Evolutionary conservation across 371 early-diverging fungal genomes (phyloP).

Genomic region (Capillidium rhysosporum): DNA sequence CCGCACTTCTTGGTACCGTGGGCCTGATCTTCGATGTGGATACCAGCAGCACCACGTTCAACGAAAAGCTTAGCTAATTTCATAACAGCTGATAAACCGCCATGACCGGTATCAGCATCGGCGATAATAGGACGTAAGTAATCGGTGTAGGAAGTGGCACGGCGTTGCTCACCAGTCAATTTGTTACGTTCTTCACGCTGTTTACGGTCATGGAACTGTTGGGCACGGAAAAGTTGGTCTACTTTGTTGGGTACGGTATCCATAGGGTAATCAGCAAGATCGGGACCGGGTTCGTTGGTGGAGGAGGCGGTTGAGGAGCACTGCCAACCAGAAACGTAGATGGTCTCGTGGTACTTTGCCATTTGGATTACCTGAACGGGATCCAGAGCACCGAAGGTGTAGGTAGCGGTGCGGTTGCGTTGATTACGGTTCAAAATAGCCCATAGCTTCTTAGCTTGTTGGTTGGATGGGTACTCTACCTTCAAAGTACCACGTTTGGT

Average conservation of each 20-base stretch:
- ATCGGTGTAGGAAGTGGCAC: constrained; percentile 56
- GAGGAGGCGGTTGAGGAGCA: constrained; percentile 93
- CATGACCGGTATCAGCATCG: constrained; percentile 95
- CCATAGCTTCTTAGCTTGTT: constrained; percentile 89
- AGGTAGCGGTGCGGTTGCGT: constrained; percentile 51
- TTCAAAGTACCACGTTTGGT: constrained; percentile 73
- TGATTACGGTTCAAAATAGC: constrained; percentile 57
- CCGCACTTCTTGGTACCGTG: constrained; percentile 97
- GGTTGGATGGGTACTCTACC: constrained; percentile 57
- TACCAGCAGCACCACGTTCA: constrained; percentile 77
- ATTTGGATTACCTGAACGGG: constrained; percentile 91
- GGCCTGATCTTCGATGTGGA: constrained; percentile 89
- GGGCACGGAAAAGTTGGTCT: constrained; percentile 94
- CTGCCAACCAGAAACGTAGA: constrained; percentile 97
- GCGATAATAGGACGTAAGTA: constrained; percentile 92
- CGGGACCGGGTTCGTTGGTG: constrained; percentile 96
- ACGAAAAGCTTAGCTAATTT: constrained; percentile 88
- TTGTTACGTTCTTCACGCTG: constrained; percentile 76
- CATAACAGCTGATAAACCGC: constrained; percentile 81
- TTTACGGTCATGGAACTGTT: constrained; percentile 94
- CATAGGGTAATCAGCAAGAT: constrained; percentile 97
- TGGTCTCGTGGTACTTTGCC: constrained; percentile 93
- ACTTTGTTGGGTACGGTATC: constrained; percentile 98
- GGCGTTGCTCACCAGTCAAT: constrained; percentile 43
- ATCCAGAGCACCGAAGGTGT: constrained; percentile 90